Percentiles rank a stretch among this genome's conserved stretches.
phyloP scores from a whole-genome alignment of 352 stramenopile genomes.

The Globisporangium echinulatum region DNA sequence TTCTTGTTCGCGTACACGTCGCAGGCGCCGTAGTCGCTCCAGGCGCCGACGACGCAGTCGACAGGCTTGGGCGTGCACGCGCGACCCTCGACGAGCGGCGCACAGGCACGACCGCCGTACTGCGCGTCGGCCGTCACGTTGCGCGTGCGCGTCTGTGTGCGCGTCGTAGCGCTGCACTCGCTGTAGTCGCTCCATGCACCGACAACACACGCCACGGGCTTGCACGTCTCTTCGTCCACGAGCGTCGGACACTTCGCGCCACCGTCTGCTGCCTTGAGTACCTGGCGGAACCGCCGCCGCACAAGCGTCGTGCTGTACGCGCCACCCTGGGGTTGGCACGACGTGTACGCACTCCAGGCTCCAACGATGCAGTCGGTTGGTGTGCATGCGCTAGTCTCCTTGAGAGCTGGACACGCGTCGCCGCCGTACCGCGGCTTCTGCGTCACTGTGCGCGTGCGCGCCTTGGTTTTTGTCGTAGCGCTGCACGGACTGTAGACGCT shows the following conservation, averaged over 20 bases:
- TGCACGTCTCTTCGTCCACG: constrained; percentile 34
- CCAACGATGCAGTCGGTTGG: constrained; percentile 37
- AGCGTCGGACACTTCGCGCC: constrained; percentile 30
- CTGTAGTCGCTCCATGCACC: constrained; percentile 31
- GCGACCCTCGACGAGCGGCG: constrained; percentile 24
- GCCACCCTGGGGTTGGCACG: constrained; percentile 20
- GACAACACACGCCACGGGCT: constrained; percentile 37
- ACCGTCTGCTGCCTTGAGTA: constrained; percentile 34
- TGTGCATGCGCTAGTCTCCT: constrained; percentile 27
- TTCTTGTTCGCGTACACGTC: constrained; percentile 43
- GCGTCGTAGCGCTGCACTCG: constrained; percentile 18
- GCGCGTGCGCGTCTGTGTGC: constrained; percentile 23
- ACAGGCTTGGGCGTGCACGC: constrained; percentile 31
- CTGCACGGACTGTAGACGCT: constrained; percentile 32
- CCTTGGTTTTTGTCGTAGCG: constrained; percentile 26
- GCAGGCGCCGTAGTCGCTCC: constrained; percentile 37
- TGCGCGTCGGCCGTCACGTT: constrained; percentile 17
- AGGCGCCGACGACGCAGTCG: constrained; percentile 44
- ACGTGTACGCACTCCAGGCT: constrained; percentile 44
- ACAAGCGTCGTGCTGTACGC: constrained; percentile 10
- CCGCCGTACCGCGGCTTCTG: constrained; percentile 26
- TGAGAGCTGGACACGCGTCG: constrained; percentile 23
- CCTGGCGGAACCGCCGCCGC: constrained; percentile 27
- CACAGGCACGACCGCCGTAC: constrained; percentile 31
- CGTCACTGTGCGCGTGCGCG: constrained; percentile 28